Conservation (phyloP, 1,284 basidiomycete genomes). For the Malassezia dermatis region DNA sequence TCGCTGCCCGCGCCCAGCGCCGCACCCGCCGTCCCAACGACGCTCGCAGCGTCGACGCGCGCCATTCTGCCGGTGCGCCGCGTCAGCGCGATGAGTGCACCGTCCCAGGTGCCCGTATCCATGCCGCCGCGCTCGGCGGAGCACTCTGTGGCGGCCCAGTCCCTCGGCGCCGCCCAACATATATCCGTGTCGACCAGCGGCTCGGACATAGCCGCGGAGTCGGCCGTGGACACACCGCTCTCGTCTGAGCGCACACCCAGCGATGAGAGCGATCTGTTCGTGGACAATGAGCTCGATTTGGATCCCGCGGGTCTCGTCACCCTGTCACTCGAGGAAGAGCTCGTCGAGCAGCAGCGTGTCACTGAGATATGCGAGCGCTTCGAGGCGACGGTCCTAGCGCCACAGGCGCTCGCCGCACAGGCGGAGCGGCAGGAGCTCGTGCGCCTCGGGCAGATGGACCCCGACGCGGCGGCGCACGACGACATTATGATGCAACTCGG, state of each 20-base stretch:
- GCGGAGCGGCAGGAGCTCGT: constrained; percentile 31
- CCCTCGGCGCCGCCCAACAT: neutral
- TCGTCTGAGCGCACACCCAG: too few relatives aligned
- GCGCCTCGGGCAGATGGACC: constrained; percentile 26
- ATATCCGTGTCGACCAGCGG: constrained; percentile 11
- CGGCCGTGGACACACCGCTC: neutral
- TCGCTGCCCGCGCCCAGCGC: neutral
- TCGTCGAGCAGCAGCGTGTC: constrained; percentile 34
- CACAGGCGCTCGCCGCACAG: constrained; percentile 27
- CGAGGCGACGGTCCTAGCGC: constrained; percentile 29
- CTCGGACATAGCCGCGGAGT: neutral
- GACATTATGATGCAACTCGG: constrained; percentile 42
- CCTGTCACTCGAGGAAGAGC: constrained; percentile 37
- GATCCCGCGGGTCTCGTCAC: constrained; percentile 42
- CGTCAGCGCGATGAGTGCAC: neutral
- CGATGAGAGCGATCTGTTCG: constrained; percentile 13
- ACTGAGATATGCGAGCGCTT: constrained; percentile 33
- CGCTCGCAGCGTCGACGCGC: neutral
- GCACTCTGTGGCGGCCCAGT: neutral
- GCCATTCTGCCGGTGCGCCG: neutral
- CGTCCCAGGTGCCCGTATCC: neutral
- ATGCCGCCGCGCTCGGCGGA: neutral
- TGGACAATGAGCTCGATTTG: constrained; percentile 28
- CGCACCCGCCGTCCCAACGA: neutral
- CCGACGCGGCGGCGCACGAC: constrained; percentile 38